Percentiles rank a stretch among this genome's conserved stretches.
Evolutionary conservation across 2,329 filamentous ascomycete species (phyloP).

Genomic region (Apiospora koreana): DNA sequence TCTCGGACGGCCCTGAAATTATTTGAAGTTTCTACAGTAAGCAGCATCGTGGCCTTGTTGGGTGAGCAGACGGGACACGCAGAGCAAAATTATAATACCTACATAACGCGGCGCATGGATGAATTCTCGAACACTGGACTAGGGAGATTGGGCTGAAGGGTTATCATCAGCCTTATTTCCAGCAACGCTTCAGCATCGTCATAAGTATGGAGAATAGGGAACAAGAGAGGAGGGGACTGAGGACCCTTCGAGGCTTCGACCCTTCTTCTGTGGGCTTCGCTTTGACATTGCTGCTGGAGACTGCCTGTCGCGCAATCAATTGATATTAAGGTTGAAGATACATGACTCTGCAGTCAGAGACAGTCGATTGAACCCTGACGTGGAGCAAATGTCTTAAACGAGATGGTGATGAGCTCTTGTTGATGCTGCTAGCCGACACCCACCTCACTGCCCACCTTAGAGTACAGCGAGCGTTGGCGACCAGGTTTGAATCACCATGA

Average conservation of each 20-base stretch:
- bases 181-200: background rate
- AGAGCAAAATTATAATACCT: no score
- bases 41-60: background rate
- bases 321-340: background rate
- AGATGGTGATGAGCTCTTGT: slow-evolving; percentile 8
- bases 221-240: no score
- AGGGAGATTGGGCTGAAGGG: background rate
- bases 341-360: background rate
- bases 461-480: no score
- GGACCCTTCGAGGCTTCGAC: background rate
- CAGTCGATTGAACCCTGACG: background rate
- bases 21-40: background rate
- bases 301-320: no score
- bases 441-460: background rate
- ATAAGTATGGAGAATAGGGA: background rate
- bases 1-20: background rate
- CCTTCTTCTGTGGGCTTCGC: background rate
- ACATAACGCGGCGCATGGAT: background rate
- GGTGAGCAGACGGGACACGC: no score
- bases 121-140: background rate
- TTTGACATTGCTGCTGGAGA: background rate
- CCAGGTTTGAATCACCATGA: background rate
- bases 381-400: background rate
- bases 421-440: slow-evolving; percentile 3
- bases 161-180: background rate